Percentiles rank a stretch among this genome's conserved stretches.
phyloP scores from a whole-genome alignment of 108 stramenopile species.

The Nitzschia sp. region DNA sequence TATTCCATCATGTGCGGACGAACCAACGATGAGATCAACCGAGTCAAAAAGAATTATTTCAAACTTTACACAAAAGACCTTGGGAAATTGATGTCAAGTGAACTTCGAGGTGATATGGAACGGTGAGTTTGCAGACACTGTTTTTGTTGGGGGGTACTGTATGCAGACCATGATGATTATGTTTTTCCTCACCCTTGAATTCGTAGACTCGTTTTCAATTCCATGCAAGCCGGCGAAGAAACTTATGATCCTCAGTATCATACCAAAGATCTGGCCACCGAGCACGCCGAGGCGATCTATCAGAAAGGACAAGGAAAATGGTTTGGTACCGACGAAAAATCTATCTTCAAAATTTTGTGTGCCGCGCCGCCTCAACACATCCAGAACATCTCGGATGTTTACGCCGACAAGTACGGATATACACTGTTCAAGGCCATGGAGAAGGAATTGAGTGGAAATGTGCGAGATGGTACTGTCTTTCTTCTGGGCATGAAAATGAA shows the following conservation, averaged over 20 bases:
- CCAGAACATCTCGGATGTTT: constrained; percentile 39
- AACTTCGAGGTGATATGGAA: constrained; percentile 63
- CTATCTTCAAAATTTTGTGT: constrained; percentile 51
- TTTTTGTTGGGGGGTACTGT: no score
- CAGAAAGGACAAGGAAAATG: constrained; percentile 61
- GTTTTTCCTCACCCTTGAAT: constrained; percentile 15
- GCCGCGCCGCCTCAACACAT: constrained; percentile 45
- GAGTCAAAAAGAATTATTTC: constrained; percentile 69
- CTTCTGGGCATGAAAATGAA: constrained; percentile 60
- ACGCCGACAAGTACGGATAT: constrained; percentile 63
- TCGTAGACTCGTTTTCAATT: constrained; percentile 44
- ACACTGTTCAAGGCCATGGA: constrained; percentile 67
- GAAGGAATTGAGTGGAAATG: constrained; percentile 69
- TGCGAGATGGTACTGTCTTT: constrained; percentile 38
- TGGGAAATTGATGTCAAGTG: constrained; percentile 38
- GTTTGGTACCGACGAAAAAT: constrained; percentile 62
- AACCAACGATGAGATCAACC: constrained; percentile 61
- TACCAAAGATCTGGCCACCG: constrained; percentile 55
- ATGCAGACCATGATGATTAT: background rate
- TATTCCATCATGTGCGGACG: constrained; percentile 63
- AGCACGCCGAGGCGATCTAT: constrained; percentile 63
- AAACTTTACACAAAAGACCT: constrained; percentile 72
- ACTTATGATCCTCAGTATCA: constrained; percentile 64
- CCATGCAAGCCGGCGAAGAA: constrained; percentile 66
- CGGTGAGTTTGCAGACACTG: constrained; percentile 7